Evolutionary conservation across 2,329 filamentous ascomycete genomes (phyloP).

Genomic region (Colletotrichum sp.): DNA sequence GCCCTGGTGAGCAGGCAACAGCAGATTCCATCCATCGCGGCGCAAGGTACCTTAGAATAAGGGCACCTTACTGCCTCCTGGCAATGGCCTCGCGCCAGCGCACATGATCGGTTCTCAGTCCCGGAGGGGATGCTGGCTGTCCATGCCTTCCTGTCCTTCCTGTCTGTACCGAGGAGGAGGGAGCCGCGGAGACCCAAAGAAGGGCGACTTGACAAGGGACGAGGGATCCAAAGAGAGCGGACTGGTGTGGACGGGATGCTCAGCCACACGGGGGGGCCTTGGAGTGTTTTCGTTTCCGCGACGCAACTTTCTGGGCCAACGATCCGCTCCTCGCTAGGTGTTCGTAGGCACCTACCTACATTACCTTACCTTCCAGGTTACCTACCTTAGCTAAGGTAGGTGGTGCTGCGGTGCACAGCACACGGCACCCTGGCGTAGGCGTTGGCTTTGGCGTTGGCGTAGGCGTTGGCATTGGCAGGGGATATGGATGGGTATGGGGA

Average conservation of each 20-base stretch:
- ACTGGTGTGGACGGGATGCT: background rate
- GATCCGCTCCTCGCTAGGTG: background rate
- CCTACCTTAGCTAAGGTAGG: background rate
- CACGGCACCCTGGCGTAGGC: background rate
- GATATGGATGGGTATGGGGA: background rate
- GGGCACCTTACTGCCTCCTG: background rate
- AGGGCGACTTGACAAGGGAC: background rate
- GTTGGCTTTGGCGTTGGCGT: background rate
- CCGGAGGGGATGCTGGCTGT: background rate
- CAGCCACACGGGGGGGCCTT: background rate
- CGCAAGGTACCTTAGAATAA: background rate
- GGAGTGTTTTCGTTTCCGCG: background rate
- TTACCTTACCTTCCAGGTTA: background rate
- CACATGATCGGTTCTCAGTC: slow-evolving; percentile 3
- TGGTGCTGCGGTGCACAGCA: background rate
- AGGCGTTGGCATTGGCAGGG: background rate
- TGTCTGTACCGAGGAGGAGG: background rate
- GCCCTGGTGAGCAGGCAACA: background rate
- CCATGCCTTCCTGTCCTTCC: background rate
- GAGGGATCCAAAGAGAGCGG: background rate
- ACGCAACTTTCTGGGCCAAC: background rate
- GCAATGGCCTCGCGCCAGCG: background rate
- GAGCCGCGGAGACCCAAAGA: background rate
- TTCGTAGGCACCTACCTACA: background rate
- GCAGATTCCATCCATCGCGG: background rate